A percentile compares a stretch with the other conserved stretches of the same genome.
Evolutionary conservation across 768 basidiomycete species (phyloP).

Genomic region (Agrocybe praecox): DNA sequence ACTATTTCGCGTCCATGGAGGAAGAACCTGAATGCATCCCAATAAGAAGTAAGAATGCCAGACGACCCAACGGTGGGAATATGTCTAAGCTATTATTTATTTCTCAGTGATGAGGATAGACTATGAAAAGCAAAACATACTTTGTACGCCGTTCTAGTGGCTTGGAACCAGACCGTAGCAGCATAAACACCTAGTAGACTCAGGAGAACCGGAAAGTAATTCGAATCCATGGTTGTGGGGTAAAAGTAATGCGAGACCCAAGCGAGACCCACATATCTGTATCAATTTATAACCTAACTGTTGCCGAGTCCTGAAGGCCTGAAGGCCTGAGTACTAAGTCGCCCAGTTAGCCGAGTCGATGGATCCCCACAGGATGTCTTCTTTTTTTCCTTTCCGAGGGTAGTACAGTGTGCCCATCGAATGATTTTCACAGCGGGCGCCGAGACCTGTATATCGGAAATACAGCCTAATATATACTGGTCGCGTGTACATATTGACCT

Average conservation of each 20-base stretch:
- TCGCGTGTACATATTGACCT: no score
- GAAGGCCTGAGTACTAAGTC: neutral
- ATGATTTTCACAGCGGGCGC: no score
- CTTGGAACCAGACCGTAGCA: neutral
- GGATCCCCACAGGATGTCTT: neutral
- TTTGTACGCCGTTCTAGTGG: neutral
- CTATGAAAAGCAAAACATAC: neutral
- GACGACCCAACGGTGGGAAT: constrained; percentile 18
- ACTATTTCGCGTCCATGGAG: constrained; percentile 14
- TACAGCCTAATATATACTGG: no score
- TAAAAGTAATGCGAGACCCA: neutral
- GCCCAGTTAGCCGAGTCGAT: neutral
- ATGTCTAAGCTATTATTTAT: constrained; percentile 16
- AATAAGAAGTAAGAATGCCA: constrained; percentile 10
- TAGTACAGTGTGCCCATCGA: neutral
- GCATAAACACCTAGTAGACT: neutral
- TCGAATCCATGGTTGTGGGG: neutral
- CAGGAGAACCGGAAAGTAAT: neutral
- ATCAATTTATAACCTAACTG: no score
- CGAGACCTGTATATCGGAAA: no score
- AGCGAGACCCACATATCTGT: no score
- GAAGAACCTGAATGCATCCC: constrained; percentile 13
- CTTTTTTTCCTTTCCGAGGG: neutral
- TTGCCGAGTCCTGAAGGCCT: no score
- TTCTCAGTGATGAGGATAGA: neutral